Conservation (phyloP, 495 filamentous ascomycete species). For the Annulohypoxylon bovei region DNA sequence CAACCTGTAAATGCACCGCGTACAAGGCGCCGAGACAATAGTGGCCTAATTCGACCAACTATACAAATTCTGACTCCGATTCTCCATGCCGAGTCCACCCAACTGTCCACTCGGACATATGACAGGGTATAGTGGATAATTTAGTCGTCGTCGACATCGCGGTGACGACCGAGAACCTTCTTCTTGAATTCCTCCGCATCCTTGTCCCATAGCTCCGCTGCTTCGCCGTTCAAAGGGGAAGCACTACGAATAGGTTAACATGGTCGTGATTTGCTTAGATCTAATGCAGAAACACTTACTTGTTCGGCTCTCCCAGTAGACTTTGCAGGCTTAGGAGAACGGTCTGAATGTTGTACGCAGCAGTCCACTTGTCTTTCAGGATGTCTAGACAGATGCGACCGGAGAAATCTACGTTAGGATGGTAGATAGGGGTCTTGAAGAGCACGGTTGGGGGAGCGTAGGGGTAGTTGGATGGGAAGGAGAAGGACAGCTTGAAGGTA, state of each 20-base stretch:
- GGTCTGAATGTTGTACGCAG: constrained; percentile 91
- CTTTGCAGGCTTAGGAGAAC: constrained; percentile 94
- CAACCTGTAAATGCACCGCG: constrained; percentile 40
- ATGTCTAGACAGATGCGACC: constrained; percentile 96
- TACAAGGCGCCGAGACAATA: constrained; percentile 18
- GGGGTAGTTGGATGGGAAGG: constrained; percentile 92
- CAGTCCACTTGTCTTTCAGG: constrained; percentile 97
- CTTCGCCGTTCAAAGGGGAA: constrained; percentile 94
- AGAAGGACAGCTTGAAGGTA: constrained; percentile 92
- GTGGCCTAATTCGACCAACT: constrained; percentile 17
- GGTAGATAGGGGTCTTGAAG: constrained; percentile 93
- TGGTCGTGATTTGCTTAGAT: neutral
- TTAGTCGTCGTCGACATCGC: constrained; percentile 66
- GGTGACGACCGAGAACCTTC: constrained; percentile 66
- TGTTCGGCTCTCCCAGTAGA: constrained; percentile 95
- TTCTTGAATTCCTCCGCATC: constrained; percentile 88
- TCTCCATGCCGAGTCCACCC: constrained; percentile 45
- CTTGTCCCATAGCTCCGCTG: constrained; percentile 94
- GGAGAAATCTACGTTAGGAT: constrained; percentile 93
- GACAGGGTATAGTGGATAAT: constrained; percentile 23
- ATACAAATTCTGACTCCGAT: constrained; percentile 50
- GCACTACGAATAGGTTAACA: constrained; percentile 64
- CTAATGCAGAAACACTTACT: constrained; percentile 65
- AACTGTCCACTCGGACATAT: constrained; percentile 23
- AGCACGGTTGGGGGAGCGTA: constrained; percentile 92